phyloP scores from a whole-genome alignment of 2,329 filamentous ascomycete genomes.

The Cadophora malorum region DNA sequence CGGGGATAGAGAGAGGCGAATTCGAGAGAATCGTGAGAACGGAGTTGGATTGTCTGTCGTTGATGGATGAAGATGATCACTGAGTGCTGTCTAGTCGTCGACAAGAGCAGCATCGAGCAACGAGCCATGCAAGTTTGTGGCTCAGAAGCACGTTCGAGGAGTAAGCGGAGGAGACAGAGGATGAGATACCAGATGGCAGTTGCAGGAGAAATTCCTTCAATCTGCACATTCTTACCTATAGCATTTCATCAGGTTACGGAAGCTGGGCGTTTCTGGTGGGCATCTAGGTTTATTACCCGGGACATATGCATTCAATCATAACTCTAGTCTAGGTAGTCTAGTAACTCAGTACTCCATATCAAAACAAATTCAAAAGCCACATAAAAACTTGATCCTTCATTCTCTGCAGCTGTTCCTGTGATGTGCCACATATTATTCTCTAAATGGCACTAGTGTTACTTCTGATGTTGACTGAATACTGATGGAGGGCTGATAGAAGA shows the following conservation, averaged over 20 bases:
- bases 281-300: background rate
- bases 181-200: background rate
- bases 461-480: too few relatives aligned
- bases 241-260: background rate
- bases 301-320: background rate
- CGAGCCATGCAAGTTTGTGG: background rate
- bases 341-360: background rate
- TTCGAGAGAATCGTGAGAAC: conserved; percentile 75
- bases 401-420: too few relatives aligned
- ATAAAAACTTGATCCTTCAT: background rate
- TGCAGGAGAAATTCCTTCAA: background rate
- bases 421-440: too few relatives aligned
- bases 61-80: conserved; percentile 64
- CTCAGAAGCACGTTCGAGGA: background rate
- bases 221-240: background rate
- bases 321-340: background rate
- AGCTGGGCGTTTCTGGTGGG: background rate
- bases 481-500: too few relatives aligned
- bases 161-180: background rate
- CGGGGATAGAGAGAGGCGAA: conserved; percentile 76
- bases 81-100: background rate
- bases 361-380: background rate
- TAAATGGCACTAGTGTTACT: too few relatives aligned
- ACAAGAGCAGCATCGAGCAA: background rate
- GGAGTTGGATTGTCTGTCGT: conserved; percentile 72